phyloP scores from a whole-genome alignment of 257 asterid genomes.

The Solanum appendiculatum region DNA sequence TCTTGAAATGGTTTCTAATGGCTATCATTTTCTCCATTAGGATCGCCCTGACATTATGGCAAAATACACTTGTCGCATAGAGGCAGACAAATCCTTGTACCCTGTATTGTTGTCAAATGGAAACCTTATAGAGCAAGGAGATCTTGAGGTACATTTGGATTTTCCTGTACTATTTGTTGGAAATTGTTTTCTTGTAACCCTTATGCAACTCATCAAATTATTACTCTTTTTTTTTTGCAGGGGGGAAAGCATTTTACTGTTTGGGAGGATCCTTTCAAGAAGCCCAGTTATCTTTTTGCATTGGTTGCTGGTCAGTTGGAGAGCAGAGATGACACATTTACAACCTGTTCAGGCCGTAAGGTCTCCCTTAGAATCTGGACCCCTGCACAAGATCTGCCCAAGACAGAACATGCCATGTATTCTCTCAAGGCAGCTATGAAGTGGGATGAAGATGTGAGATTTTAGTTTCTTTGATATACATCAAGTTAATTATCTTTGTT shows the following conservation, averaged over 20 bases:
- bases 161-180: not conserved
- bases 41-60: constrained; percentile 99
- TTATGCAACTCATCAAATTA: not conserved
- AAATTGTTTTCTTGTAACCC: not conserved
- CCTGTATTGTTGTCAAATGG: constrained; percentile 91
- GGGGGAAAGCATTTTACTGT: constrained; percentile 67
- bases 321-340: constrained; percentile 77
- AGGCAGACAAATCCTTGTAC: constrained; percentile 82
- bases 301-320: constrained; percentile 90
- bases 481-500: not conserved
- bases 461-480: constrained; percentile 1
- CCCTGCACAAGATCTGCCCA: constrained; percentile 81
- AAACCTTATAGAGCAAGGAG: constrained; percentile 81
- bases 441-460: constrained; percentile 95
- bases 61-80: constrained; percentile 80
- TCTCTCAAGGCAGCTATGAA: constrained; percentile 96
- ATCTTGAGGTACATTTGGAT: constrained; percentile 47
- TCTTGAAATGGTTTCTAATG: constrained; percentile 7
- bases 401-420: constrained; percentile 94
- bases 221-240: constrained; percentile 19
- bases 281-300: constrained; percentile 96
- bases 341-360: constrained; percentile 73
- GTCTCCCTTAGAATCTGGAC: constrained; percentile 88
- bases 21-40: constrained; percentile 21
- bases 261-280: constrained; percentile 94